Evolutionary conservation across 495 filamentous ascomycete genomes (phyloP).

Genomic region (Geoglossum glabrum): DNA sequence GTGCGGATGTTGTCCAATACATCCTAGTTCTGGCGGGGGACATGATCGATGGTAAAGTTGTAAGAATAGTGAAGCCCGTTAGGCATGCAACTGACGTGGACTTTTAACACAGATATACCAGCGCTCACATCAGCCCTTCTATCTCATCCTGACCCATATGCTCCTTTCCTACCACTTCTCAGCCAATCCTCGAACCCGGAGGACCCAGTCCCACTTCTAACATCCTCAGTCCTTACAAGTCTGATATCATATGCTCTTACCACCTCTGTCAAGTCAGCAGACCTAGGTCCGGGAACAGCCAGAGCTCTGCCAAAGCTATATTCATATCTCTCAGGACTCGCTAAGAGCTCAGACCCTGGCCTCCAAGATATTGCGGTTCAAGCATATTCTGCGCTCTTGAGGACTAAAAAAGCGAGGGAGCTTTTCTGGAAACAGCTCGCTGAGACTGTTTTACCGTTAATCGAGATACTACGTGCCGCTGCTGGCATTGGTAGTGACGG

Average conservation of each 20-base stretch:
- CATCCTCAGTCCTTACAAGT: constrained; percentile 67
- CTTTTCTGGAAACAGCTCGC: constrained; percentile 76
- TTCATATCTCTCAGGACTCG: constrained; percentile 62
- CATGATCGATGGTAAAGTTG: constrained; percentile 52
- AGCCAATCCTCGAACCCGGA: constrained; percentile 60
- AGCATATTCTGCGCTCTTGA: constrained; percentile 71
- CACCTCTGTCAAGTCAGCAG: constrained; percentile 32
- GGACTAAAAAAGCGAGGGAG: constrained; percentile 49
- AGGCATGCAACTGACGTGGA: constrained; percentile 7
- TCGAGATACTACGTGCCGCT: constrained; percentile 66
- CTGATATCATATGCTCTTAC: constrained; percentile 55
- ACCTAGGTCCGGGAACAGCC: constrained; percentile 35
- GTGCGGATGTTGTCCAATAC: constrained; percentile 81
- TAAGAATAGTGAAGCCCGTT: not conserved
- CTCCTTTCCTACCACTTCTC: constrained; percentile 69
- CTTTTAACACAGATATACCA: constrained; percentile 44
- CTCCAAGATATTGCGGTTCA: constrained; percentile 91
- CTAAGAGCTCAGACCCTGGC: constrained; percentile 64
- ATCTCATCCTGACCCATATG: constrained; percentile 57
- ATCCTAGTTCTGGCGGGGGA: constrained; percentile 79
- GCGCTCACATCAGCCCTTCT: constrained; percentile 53
- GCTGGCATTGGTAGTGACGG: constrained; percentile 45
- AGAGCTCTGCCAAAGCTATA: constrained; percentile 72
- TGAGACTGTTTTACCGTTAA: constrained; percentile 62
- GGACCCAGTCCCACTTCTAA: constrained; percentile 73